These are phyloP conservation scores for Colletotrichum spaethianum DNA, from an alignment of 2,329 filamentous ascomycete genomes.

Conservation along the genomic window DNA sequence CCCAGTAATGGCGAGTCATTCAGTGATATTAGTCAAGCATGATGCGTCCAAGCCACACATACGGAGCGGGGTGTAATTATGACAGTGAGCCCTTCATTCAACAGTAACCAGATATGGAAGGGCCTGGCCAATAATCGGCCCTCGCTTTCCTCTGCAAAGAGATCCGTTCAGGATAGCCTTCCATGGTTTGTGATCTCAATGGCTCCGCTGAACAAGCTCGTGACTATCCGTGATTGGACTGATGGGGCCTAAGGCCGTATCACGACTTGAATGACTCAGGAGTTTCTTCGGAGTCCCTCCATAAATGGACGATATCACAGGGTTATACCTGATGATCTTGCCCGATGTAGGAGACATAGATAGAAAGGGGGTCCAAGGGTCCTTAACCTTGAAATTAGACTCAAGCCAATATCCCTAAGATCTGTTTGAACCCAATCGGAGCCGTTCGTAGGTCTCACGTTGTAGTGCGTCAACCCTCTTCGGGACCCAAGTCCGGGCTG, in stretches of 20 bases:
- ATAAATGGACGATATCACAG: background rate
- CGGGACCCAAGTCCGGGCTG: background rate
- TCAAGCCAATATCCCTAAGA: background rate
- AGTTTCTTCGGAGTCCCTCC: background rate
- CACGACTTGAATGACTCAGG: constrained; percentile 2
- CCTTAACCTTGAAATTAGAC: background rate
- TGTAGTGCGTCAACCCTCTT: background rate
- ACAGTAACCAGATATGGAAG: no score
- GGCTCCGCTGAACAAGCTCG: background rate
- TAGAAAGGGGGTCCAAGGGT: background rate
- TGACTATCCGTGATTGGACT: background rate
- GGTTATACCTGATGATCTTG: background rate
- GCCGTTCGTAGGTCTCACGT: background rate
- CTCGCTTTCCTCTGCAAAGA: no score
- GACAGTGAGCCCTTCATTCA: no score
- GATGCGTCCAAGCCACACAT: no score
- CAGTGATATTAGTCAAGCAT: no score
- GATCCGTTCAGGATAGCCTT: background rate
- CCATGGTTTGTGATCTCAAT: background rate
- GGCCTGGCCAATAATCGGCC: no score
- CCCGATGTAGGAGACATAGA: no score
- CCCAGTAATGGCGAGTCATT: no score
- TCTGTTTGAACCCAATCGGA: background rate
- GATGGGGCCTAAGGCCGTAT: background rate
- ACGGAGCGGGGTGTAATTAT: no score